phyloP scores from a whole-genome alignment of 2,329 filamentous ascomycete genomes.

The Scolecobasidium constrictum region DNA sequence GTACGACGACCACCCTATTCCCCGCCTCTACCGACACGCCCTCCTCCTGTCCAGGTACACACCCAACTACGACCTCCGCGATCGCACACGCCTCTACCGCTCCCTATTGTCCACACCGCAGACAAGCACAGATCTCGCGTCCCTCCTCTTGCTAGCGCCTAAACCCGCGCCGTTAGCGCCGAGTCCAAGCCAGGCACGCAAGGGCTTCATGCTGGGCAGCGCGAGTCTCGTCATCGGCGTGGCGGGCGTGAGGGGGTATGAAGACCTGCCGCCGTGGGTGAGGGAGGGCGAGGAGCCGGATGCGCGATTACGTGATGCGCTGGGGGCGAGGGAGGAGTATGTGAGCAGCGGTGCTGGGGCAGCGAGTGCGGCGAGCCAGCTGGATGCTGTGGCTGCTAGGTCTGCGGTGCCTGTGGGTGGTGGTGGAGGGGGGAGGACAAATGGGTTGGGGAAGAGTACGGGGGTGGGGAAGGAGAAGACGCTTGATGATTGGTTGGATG shows the following conservation, averaged over 20 bases:
- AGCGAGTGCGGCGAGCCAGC: constrained; percentile 47
- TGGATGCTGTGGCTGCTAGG: constrained; percentile 47
- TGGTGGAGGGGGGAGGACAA: constrained; percentile 21
- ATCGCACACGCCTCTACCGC: constrained; percentile 80
- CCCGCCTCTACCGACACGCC: constrained; percentile 73
- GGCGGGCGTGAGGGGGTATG: constrained; percentile 69
- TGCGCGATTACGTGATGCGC: constrained; percentile 55
- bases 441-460: constrained; percentile 29
- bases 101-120: constrained; percentile 64
- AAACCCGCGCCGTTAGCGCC: constrained; percentile 89
- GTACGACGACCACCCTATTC: constrained; percentile 53
- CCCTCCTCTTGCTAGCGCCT: constrained; percentile 79
- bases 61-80: constrained; percentile 86
- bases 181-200: constrained; percentile 75
- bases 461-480: constrained; percentile 62
- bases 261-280: constrained; percentile 76
- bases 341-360: constrained; percentile 17
- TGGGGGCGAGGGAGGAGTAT: constrained; percentile 17
- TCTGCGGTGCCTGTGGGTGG: constrained; percentile 19
- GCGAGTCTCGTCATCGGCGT: constrained; percentile 75
- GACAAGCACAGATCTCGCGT: constrained; percentile 68
- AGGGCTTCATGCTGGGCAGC: constrained; percentile 69
- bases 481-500: constrained; percentile 60
- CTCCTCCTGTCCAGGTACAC: constrained; percentile 84
- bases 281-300: constrained; percentile 69